phyloP scores from a whole-genome alignment of 257 asterid genomes.

The Fraxinus excelsior region DNA sequence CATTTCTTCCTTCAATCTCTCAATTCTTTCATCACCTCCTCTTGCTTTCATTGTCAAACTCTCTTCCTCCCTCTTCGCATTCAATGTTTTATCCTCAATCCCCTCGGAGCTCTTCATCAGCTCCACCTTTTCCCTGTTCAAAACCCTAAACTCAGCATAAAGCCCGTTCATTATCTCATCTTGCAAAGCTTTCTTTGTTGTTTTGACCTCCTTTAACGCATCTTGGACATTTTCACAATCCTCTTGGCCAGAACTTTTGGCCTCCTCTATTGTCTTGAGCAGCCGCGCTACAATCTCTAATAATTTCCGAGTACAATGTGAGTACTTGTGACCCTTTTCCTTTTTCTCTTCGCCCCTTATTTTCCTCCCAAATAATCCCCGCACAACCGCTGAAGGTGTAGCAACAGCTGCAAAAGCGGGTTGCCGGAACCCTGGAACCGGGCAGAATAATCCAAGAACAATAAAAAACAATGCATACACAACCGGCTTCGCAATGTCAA shows the following conservation, averaged over 20 bases:
- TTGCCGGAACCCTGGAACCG: slow-evolving; percentile 44
- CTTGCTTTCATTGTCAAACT: slow-evolving; percentile 41
- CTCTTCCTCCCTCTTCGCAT: slow-evolving; percentile 47
- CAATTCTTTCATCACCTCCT: slow-evolving; percentile 41
- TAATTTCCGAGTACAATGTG: slow-evolving; percentile 60
- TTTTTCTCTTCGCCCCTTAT: slow-evolving; percentile 27
- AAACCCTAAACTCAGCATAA: slow-evolving; percentile 48
- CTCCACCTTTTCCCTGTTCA: slow-evolving; percentile 44
- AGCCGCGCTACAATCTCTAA: slow-evolving; percentile 51
- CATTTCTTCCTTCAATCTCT: slow-evolving; percentile 51
- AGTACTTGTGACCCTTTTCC: slow-evolving; percentile 58
- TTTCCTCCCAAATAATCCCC: slow-evolving; percentile 21
- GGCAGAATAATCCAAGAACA: slow-evolving; percentile 52
- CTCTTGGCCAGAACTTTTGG: slow-evolving; percentile 37
- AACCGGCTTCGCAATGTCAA: slow-evolving; percentile 58
- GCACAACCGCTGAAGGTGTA: slow-evolving; percentile 26
- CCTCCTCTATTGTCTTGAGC: slow-evolving; percentile 57
- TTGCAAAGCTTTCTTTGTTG: slow-evolving; percentile 52
- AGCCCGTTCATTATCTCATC: slow-evolving; percentile 64
- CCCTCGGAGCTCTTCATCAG: slow-evolving; percentile 43
- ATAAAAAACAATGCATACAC: slow-evolving; percentile 48
- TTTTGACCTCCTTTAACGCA: slow-evolving; percentile 58
- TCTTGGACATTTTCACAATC: slow-evolving; percentile 41
- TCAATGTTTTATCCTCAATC: slow-evolving; percentile 37
- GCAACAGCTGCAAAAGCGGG: slow-evolving; percentile 55